Base-by-base conservation (phyloP, 179 eudicot genomes). In the Drosera spatulata region DNA sequence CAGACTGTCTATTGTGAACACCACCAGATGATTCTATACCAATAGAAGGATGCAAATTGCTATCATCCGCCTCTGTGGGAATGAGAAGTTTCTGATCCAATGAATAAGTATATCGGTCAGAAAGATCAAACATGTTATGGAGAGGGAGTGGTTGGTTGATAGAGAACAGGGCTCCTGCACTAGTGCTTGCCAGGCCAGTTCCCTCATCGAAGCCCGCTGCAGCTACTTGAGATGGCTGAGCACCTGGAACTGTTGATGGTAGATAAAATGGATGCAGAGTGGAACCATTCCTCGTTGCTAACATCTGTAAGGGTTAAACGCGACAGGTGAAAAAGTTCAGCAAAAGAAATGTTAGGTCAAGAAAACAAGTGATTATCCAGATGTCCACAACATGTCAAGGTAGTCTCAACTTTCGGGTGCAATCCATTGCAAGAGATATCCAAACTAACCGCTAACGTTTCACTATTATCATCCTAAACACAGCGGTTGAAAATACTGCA, bases 231-330 rank as follows among this genome's bases (percentile, higher is more conserved):
- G 79, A 68, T 40, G 61, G 64, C 54, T 74, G 75, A 50, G 70
- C n/a, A 7, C 78, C 14, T 46, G 69, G 82, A n/a, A 75, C 9
- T 13, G 66, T 63, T 41, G 78, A 78, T 10, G 72, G 75, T 41
- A 75, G 15, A 75, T 75, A 84, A 59, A 69, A 69, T n/a, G 89
- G 89, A 60, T 76, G 82, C 71, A 78, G 56, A 73, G 80, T 70
- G 58, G 78, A 69, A 66, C 93, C 89, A 62, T 84, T 90, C 78
- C 95, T 82, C 84, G 84, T 66, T 39, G 97, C 82, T 74, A 90
- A 60, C 89, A 85, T 87, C 97, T 90, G 83, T 44, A 68, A 74
- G 43, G 58, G 55, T 62, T 63, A 40, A 22, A 37, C 33, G 33
- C 33, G 33, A 22, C 33, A 22, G 33, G 33, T 22, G 33, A 22